phyloP scores from a whole-genome alignment of 495 filamentous ascomycete genomes.

The Cairneyella variabilis region DNA sequence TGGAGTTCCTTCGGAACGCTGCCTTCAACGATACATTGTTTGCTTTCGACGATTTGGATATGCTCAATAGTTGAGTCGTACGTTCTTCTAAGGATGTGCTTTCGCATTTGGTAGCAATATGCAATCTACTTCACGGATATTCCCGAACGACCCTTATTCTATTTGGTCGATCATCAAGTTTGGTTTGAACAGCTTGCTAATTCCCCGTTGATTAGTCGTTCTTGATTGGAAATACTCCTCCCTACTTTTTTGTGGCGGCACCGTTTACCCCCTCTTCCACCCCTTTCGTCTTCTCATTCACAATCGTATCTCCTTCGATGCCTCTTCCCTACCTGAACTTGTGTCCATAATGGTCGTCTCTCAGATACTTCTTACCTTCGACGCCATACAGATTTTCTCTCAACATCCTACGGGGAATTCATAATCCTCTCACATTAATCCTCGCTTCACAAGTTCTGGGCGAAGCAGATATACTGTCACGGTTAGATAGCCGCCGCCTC shows the following conservation, averaged over 20 bases:
- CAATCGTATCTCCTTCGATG: too few relatives aligned
- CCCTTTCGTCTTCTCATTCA: too few relatives aligned
- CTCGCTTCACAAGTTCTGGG: conserved; percentile 52
- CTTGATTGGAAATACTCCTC: too few relatives aligned
- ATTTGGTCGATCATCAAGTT: too few relatives aligned
- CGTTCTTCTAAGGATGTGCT: neutral
- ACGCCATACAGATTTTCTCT: conserved; percentile 35
- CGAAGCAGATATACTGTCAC: conserved; percentile 56
- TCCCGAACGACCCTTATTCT: too few relatives aligned
- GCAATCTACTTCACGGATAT: too few relatives aligned
- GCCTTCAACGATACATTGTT: neutral
- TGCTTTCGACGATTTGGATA: neutral
- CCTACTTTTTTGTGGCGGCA: too few relatives aligned
- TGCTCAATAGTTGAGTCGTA: conserved; percentile 1
- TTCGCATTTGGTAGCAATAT: too few relatives aligned
- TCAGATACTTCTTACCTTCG: neutral
- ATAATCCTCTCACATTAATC: conserved; percentile 44
- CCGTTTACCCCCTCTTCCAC: too few relatives aligned
- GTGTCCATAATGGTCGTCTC: conserved; percentile 4
- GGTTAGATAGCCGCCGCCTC: too few relatives aligned
- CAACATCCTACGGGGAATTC: conserved; percentile 40
- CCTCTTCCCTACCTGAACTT: conserved; percentile 10
- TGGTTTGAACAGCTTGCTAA: too few relatives aligned
- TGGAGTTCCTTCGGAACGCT: neutral
- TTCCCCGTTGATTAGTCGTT: too few relatives aligned